Evolutionary conservation across 345 rosid genomes (phyloP).

Genomic region (Atalantia buxifolia): DNA sequence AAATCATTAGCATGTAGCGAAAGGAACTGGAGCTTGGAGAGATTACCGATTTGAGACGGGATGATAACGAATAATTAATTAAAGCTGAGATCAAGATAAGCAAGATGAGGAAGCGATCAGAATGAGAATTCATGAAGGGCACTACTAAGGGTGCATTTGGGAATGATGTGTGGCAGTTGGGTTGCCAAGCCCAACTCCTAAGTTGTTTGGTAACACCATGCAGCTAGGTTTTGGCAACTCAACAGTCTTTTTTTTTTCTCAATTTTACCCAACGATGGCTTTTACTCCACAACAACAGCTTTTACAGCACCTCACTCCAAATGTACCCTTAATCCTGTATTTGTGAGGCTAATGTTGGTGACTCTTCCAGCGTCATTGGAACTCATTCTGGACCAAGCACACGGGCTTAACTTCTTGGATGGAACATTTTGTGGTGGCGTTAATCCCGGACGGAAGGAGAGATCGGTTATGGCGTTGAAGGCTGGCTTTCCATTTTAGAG

Average conservation of each 20-base stretch:
- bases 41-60: not conserved
- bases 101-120: not conserved
- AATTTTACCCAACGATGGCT: too few species aligned
- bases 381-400: not conserved
- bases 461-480: conserved; percentile 10
- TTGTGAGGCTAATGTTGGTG: not conserved
- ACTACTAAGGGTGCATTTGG: not conserved
- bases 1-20: not conserved
- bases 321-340: not conserved
- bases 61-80: conserved; percentile 11
- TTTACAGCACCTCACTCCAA: too few species aligned
- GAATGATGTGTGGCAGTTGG: too few species aligned
- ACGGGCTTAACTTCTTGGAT: not conserved
- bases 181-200: too few species aligned
- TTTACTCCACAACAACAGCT: too few species aligned
- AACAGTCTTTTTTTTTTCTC: too few species aligned
- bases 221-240: too few species aligned
- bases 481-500: conserved; percentile 19
- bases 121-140: not conserved
- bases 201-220: too few species aligned
- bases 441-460: conserved; percentile 3
- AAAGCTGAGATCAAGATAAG: not conserved
- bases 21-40: not conserved
- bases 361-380: not conserved
- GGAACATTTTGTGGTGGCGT: not conserved